Conservation (phyloP, 371 early-diverging fungal genomes). For the Umbelopsis sp. region DNA sequence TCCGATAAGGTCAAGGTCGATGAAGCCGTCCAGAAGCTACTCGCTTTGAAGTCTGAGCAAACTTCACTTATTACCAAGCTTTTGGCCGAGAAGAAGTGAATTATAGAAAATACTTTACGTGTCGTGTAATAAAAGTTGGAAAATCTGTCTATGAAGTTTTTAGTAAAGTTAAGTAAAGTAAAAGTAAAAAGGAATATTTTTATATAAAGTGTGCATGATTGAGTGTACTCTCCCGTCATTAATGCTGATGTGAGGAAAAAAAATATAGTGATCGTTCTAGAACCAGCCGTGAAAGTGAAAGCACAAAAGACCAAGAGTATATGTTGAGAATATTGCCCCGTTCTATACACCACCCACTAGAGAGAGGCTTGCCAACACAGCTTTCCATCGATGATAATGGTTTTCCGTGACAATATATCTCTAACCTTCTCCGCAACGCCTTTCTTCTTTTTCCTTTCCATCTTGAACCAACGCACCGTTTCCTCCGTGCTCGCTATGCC, state of each 20-base stretch:
- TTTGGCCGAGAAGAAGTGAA: slow-evolving; percentile 25
- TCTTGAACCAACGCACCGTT: slow-evolving; percentile 69
- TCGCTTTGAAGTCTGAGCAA: slow-evolving; percentile 51
- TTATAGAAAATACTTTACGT: slow-evolving; percentile 7
- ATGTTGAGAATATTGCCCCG: neutral
- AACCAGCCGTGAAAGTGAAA: too few species aligned
- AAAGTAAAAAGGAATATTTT: too few species aligned
- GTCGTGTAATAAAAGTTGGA: neutral
- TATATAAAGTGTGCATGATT: too few species aligned
- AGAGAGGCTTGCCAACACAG: slow-evolving; percentile 13
- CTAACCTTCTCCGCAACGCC: slow-evolving; percentile 66
- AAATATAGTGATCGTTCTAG: too few species aligned
- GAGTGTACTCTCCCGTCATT: too few species aligned
- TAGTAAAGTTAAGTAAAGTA: too few species aligned
- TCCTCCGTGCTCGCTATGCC: slow-evolving; percentile 59
- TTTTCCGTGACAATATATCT: slow-evolving; percentile 68
- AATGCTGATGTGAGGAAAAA: too few species aligned
- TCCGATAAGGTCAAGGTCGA: slow-evolving; percentile 35
- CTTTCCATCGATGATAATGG: slow-evolving; percentile 23
- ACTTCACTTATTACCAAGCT: slow-evolving; percentile 34
- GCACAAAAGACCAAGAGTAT: too few species aligned
- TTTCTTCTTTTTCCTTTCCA: slow-evolving; percentile 58
- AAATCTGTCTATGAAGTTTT: too few species aligned
- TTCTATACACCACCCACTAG: neutral
- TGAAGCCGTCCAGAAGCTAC: slow-evolving; percentile 41